phyloP scores from a whole-genome alignment of 345 rosid genomes.

The Ceriops tagal region DNA sequence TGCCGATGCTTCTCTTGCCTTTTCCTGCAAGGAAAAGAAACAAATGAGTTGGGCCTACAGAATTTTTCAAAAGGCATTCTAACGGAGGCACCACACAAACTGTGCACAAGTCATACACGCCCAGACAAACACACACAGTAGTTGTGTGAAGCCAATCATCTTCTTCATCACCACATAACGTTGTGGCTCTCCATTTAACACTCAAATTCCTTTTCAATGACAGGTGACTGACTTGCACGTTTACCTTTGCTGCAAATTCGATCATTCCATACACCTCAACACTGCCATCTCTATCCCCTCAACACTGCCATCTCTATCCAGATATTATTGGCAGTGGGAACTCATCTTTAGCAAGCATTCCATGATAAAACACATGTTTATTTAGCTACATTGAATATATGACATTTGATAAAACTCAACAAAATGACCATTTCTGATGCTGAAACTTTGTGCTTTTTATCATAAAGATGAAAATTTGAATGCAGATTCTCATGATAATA shows the following conservation, averaged over 20 bases:
- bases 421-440: no score
- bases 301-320: not conserved
- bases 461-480: not conserved
- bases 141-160: no score
- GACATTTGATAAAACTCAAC: no score
- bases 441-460: no score
- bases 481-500: not conserved
- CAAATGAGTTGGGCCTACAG: constrained; percentile 1
- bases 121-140: no score
- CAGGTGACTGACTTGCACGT: not conserved
- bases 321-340: not conserved
- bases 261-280: not conserved
- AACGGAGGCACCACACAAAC: not conserved
- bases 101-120: not conserved
- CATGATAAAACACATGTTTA: no score
- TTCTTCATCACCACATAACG: not conserved
- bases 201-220: not conserved
- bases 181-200: not conserved
- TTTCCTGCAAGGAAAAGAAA: constrained; percentile 22
- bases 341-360: no score
- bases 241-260: not conserved
- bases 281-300: not conserved
- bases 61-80: not conserved
- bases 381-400: no score
- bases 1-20: constrained; percentile 9